Conservation (phyloP, 768 basidiomycete species). For the Cystobasidiopsis lactophilus region DNA sequence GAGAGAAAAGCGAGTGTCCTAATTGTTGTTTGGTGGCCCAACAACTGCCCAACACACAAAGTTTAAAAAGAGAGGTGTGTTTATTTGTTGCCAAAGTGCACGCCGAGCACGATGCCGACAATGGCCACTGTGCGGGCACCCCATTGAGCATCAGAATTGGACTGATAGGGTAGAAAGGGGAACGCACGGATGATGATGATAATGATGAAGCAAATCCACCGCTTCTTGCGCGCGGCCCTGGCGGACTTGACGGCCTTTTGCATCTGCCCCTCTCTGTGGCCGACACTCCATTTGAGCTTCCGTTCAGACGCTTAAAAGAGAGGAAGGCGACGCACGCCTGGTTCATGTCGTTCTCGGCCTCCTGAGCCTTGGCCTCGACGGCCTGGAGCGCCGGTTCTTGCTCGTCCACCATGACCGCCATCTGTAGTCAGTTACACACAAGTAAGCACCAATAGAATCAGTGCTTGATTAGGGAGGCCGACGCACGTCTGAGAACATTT, state of each 20-base stretch:
- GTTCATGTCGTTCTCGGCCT: conserved; percentile 45
- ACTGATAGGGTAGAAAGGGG: neutral
- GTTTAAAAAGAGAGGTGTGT: no score
- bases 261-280: conserved; percentile 48
- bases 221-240: conserved; percentile 71
- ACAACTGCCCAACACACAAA: no score
- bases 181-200: conserved; percentile 33
- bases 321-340: conserved; percentile 1
- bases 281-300: neutral
- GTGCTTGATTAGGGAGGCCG: neutral
- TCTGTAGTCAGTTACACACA: conserved; percentile 38
- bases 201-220: conserved; percentile 85
- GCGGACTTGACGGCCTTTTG: conserved; percentile 71
- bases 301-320: neutral
- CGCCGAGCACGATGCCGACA: conserved; percentile 1
- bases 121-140: neutral
- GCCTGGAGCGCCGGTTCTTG: conserved; percentile 47
- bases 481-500: conserved; percentile 58
- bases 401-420: conserved; percentile 17
- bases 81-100: neutral
- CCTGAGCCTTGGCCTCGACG: conserved; percentile 41
- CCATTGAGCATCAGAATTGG: neutral
- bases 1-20: no score
- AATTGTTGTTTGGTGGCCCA: no score
- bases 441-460: neutral